phyloP scores from a whole-genome alignment of 495 filamentous ascomycete genomes.

The Friedmanniomyces endolithicus region DNA sequence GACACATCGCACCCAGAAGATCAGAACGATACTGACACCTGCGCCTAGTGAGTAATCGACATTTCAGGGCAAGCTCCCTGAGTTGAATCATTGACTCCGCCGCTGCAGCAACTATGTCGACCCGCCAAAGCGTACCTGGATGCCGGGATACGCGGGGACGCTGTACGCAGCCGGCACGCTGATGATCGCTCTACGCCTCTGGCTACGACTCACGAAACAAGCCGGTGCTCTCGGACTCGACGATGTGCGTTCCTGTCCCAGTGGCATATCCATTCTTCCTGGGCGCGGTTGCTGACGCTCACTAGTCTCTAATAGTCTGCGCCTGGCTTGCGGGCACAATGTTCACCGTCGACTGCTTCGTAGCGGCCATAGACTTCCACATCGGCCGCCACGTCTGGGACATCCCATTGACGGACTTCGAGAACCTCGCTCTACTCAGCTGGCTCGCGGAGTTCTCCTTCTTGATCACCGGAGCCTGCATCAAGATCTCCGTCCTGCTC shows the following conservation, averaged over 20 bases:
- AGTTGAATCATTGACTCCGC: not conserved
- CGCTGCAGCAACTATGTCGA: slow-evolving; percentile 10
- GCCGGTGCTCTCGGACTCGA: slow-evolving; percentile 17
- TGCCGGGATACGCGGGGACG: slow-evolving; percentile 8
- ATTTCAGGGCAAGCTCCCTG: not conserved
- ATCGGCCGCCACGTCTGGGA: slow-evolving; percentile 28
- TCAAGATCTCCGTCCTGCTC: slow-evolving; percentile 24
- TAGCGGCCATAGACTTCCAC: slow-evolving; percentile 1
- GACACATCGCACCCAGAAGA: not conserved
- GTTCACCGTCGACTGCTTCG: slow-evolving; percentile 2
- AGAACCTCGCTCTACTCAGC: slow-evolving; percentile 9
- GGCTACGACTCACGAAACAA: slow-evolving; percentile 12
- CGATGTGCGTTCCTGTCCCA: slow-evolving; percentile 2
- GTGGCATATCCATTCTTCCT: no score
- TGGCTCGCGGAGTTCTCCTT: slow-evolving; percentile 25
- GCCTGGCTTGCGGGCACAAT: slow-evolving; percentile 1
- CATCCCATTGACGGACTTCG: slow-evolving; percentile 4
- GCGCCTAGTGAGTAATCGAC: not conserved
- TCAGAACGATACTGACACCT: not conserved
- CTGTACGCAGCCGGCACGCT: slow-evolving; percentile 12
- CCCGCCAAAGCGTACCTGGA: slow-evolving; percentile 8
- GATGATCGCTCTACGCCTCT: slow-evolving; percentile 9
- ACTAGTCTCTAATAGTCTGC: not conserved
- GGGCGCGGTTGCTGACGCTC: no score
- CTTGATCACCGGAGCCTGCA: slow-evolving; percentile 18